Conservation (phyloP, 1,284 basidiomycete genomes). For the Apiotrichum siamense region DNA sequence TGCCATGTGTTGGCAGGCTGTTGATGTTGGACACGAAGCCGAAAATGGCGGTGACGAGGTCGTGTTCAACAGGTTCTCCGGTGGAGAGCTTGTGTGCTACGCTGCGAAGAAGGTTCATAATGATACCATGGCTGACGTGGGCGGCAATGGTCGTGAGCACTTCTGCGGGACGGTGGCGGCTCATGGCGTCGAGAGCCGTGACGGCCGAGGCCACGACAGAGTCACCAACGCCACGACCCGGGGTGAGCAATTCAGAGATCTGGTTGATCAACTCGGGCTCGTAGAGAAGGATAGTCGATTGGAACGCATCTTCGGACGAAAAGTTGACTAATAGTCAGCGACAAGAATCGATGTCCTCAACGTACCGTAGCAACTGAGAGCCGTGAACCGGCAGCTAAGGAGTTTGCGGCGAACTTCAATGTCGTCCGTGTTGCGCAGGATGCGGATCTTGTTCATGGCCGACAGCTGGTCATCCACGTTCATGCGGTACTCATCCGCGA, state of each 20-base stretch:
- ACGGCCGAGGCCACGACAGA: constrained; percentile 79
- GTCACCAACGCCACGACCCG: constrained; percentile 51
- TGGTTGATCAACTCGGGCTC: constrained; percentile 86
- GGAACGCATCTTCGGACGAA: constrained; percentile 68
- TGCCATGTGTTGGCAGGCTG: constrained; percentile 74
- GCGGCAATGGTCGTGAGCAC: constrained; percentile 88
- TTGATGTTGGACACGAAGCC: constrained; percentile 83
- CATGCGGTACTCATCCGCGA: constrained; percentile 64
- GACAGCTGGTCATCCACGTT: constrained; percentile 83
- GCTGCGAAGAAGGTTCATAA: constrained; percentile 80
- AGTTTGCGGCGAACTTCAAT: constrained; percentile 69
- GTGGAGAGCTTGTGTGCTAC: constrained; percentile 65
- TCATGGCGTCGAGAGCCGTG: constrained; percentile 81
- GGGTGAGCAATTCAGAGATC: constrained; percentile 80
- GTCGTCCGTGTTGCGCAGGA: constrained; percentile 60
- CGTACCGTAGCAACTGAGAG: constrained; percentile 73
- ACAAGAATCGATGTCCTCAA: not conserved
- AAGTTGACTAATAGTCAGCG: constrained; percentile 55
- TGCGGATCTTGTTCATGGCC: constrained; percentile 77
- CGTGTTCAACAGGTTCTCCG: constrained; percentile 58
- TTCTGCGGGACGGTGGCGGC: constrained; percentile 75
- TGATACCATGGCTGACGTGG: constrained; percentile 89
- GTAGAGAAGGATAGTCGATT: constrained; percentile 75
- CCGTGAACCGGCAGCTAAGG: constrained; percentile 71
- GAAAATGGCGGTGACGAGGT: constrained; percentile 79